Percentiles rank a stretch among this genome's conserved stretches.
Conservation (phyloP, 176 grass and related monocot genomes). For the Cocos nucifera region DNA sequence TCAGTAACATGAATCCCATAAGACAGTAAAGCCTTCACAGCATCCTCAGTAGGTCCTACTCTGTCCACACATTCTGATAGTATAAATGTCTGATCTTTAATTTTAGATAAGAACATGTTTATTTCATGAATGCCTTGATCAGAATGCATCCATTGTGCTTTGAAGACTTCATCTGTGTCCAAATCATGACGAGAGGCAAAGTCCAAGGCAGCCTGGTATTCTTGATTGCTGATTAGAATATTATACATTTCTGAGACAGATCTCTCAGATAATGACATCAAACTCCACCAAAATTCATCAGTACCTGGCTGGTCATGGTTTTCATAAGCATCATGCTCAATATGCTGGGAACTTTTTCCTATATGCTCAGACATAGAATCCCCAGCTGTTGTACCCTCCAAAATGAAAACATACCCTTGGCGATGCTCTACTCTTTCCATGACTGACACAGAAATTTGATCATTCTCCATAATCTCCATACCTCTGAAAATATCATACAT, state of each 20-base stretch:
- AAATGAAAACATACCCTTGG: slow-evolving; percentile 61
- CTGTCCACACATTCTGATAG: slow-evolving; percentile 86
- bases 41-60: slow-evolving; percentile 61
- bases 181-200: slow-evolving; percentile 55
- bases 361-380: slow-evolving; percentile 23
- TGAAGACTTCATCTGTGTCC: slow-evolving; percentile 85
- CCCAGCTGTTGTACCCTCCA: slow-evolving; percentile 46
- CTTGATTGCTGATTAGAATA: slow-evolving; percentile 47
- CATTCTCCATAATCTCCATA: slow-evolving; percentile 43
- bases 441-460: slow-evolving; percentile 45
- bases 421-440: slow-evolving; percentile 54
- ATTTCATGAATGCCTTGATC: slow-evolving; percentile 48
- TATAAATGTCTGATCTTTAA: slow-evolving; percentile 74
- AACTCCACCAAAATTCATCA: slow-evolving; percentile 54
- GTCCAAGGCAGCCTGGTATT: slow-evolving; percentile 55
- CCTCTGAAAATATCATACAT: slow-evolving; percentile 59
- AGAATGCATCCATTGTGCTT: slow-evolving; percentile 68
- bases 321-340: slow-evolving; percentile 10
- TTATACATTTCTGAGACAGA: slow-evolving; percentile 71
- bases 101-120: slow-evolving; percentile 53
- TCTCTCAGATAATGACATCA: slow-evolving; percentile 62
- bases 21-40: slow-evolving; percentile 70
- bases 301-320: slow-evolving; percentile 16
- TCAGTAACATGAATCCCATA: slow-evolving; percentile 69
- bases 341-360: slow-evolving; percentile 3